Evolutionary conservation across 202 grass and related monocot species (phyloP).

Genomic region (Setaria italica): DNA sequence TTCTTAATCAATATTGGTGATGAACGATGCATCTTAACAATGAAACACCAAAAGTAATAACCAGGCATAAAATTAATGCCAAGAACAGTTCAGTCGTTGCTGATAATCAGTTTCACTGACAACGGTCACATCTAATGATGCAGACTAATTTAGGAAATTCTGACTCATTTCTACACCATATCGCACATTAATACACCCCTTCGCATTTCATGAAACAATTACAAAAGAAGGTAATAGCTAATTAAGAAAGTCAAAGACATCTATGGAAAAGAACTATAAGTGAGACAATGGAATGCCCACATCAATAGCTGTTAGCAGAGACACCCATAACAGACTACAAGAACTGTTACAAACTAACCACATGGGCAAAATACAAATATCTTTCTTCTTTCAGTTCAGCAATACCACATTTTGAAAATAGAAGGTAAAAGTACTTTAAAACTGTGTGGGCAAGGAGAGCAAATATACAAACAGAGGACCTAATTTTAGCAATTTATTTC

Average conservation of each 20-base stretch:
- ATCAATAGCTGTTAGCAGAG: not conserved
- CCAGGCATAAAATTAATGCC: not conserved
- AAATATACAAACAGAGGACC: not conserved
- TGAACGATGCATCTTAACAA: not conserved
- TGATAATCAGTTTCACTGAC: not conserved
- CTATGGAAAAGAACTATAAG: not conserved
- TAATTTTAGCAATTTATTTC: slow-evolving; percentile 4
- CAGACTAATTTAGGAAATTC: slow-evolving; percentile 8
- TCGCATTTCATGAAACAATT: not conserved
- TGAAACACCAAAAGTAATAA: not conserved
- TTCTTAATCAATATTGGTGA: not conserved
- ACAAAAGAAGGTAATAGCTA: slow-evolving; percentile 6
- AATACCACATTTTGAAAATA: not conserved
- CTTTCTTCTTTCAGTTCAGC: not conserved
- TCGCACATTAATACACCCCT: not conserved
- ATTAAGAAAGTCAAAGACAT: not conserved
- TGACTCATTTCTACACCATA: not conserved
- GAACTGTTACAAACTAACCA: too few relatives aligned
- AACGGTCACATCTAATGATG: not conserved
- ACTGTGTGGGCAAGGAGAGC: not conserved
- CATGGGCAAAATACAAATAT: not conserved
- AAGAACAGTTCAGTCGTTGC: not conserved
- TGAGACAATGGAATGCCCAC: not conserved
- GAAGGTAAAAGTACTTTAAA: not conserved
- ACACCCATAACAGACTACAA: not conserved